phyloP scores from a whole-genome alignment of 306 rosid species.

The Cicer arietinum region DNA sequence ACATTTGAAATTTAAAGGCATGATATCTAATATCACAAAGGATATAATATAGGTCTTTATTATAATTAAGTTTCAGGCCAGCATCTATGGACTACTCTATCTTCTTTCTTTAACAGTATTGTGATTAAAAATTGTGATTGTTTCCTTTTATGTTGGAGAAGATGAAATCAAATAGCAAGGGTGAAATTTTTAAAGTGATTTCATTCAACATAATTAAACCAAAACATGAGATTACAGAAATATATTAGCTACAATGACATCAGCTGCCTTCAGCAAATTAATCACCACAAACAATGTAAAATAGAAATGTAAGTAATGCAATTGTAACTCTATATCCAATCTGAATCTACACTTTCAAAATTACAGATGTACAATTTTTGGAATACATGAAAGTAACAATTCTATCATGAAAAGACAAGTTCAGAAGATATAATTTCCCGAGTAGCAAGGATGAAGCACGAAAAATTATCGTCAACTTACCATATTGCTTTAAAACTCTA shows the following conservation, averaged over 20 bases:
- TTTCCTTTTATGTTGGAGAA: conserved; percentile 6
- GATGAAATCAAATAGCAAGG: conserved; percentile 20
- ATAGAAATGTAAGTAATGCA: conserved; percentile 24
- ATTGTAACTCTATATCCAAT: conserved; percentile 16
- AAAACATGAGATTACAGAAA: conserved; percentile 15
- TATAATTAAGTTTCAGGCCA: conserved; percentile 4
- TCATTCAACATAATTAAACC: not conserved
- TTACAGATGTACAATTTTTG: not conserved
- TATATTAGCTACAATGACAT: not conserved
- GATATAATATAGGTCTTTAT: conserved; percentile 8
- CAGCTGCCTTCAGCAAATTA: conserved; percentile 6
- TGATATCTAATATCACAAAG: conserved; percentile 1
- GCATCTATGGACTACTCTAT: not conserved
- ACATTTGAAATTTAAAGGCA: conserved; percentile 3
- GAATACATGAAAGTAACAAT: conserved; percentile 32
- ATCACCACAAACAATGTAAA: conserved; percentile 15
- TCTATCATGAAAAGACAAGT: conserved; percentile 30
- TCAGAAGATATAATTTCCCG: conserved; percentile 3
- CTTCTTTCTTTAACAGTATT: conserved; percentile 13
- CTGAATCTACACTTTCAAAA: not conserved
- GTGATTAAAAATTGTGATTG: not conserved
- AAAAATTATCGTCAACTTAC: conserved; percentile 46
- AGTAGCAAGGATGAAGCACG: conserved; percentile 1
- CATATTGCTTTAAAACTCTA: conserved; percentile 64
- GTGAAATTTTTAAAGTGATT: conserved; percentile 5